Evolutionary conservation across 1,284 basidiomycete species (phyloP), one percentile per base, ranked within the genome.

Genomic region (Vanrija humicola): DNA sequence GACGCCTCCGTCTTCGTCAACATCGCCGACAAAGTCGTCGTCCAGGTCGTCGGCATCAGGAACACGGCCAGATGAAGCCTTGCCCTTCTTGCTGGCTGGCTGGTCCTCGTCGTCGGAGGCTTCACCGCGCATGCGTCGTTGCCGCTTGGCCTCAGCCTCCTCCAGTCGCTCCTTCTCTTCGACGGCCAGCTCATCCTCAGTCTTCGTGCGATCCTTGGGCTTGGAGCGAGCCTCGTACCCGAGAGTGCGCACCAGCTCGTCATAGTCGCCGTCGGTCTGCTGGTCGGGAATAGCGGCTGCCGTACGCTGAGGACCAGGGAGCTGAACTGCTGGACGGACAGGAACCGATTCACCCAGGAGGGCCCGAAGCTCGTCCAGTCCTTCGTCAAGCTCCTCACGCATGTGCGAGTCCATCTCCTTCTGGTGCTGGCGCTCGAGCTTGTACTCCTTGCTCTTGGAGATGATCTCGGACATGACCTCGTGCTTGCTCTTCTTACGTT

Each of bases 391-490:
- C 73, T 91, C 83, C 64, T 89, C 85, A 52, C 96, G 88, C 18
- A 93, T 80, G 63, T 88, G 87, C 23, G 93, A 90, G 67, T 90
- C 92, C 64, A 86, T 80, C 63, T 94, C 90, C 62, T 85, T 86
- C 73, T 92, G 86, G 68, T 88, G 83, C 81, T 98, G 94, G 42
- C 95, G 54, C 14, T 43, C 56, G 34, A 59, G 18, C 43, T 94
- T 97, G 78, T 96, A 84, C 52, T 86, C 84, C 76, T 99, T 99
- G 78, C 91, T 95, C 78, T 98, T 98, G 14, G 92, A 89, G 48
- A 99, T 93, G 49, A 99, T 88, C 75, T 99, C 96, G 1, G 89
- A 85, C 96, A 98, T 98, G 59, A 98, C 90, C 72, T 99, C 94
- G 5, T 89, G 87, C 77, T 97, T 98, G 16, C 86, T 85, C 78